Percentiles rank a stretch among this genome's conserved stretches.
phyloP scores from a whole-genome alignment of 345 rosid genomes.

The Brassica cretica region DNA sequence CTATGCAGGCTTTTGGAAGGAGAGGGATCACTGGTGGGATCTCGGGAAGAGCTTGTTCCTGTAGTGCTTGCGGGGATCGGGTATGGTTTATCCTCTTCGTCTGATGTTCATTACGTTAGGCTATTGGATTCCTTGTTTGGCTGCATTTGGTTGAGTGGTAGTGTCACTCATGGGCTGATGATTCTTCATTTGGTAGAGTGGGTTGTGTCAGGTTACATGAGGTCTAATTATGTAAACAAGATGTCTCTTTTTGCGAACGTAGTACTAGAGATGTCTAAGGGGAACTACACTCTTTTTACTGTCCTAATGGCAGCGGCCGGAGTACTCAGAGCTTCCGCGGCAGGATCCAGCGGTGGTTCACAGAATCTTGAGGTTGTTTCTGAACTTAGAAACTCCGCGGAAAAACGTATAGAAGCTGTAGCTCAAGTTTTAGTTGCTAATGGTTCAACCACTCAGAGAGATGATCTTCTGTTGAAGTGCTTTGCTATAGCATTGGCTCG shows the following conservation, averaged over 20 bases:
- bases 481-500: constrained; percentile 76
- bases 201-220: constrained; percentile 65
- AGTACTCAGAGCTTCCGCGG: constrained; percentile 61
- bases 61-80: constrained; percentile 83
- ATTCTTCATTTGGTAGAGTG: constrained; percentile 84
- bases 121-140: constrained; percentile 58
- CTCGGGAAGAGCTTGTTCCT: constrained; percentile 44
- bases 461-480: constrained; percentile 58
- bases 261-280: constrained; percentile 48
- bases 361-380: constrained; percentile 48
- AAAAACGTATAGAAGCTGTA: constrained; percentile 49
- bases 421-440: constrained; percentile 51
- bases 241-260: constrained; percentile 45
- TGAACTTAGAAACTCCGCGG: constrained; percentile 55
- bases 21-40: constrained; percentile 42
- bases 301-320: constrained; percentile 78
- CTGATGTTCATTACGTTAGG: constrained; percentile 46
- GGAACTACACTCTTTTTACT: constrained; percentile 50
- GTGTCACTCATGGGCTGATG: constrained; percentile 65
- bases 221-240: constrained; percentile 46
- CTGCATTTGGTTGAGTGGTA: constrained; percentile 55
- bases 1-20: constrained; percentile 62
- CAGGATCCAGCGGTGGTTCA: constrained; percentile 41
- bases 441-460: constrained; percentile 29
- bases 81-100: constrained; percentile 68